Evolutionary conservation across 805 yeast genomes (phyloP).

Genomic region (Tetrapisispora taiwanensis): DNA sequence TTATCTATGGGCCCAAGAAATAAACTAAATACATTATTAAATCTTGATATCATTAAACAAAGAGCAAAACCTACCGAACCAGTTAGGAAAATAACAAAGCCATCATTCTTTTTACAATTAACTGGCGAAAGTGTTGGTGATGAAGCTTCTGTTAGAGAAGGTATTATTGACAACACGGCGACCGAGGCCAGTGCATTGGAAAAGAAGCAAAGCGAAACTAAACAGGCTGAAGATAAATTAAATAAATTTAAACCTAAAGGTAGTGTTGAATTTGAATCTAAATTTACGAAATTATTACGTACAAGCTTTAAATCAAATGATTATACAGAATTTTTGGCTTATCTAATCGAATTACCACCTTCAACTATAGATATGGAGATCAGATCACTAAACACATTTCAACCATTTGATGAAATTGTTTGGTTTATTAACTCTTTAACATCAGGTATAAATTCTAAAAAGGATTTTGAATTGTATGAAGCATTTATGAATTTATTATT

Average conservation of each 20-base stretch:
- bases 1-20: constrained; percentile 67
- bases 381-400: constrained; percentile 57
- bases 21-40: constrained; percentile 67
- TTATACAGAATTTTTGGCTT: constrained; percentile 42
- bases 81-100: constrained; percentile 70
- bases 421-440: constrained; percentile 59
- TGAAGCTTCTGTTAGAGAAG: constrained; percentile 41
- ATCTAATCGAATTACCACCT: constrained; percentile 56
- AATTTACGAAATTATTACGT: constrained; percentile 57
- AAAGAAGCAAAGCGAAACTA: constrained; percentile 11
- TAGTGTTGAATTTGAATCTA: constrained; percentile 52
- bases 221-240: constrained; percentile 24
- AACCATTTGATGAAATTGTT: constrained; percentile 59
- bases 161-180: constrained; percentile 20
- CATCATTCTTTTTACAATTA: constrained; percentile 71
- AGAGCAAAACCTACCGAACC: constrained; percentile 88
- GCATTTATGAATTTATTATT: constrained; percentile 70
- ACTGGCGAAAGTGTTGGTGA: constrained; percentile 63
- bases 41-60: constrained; percentile 73
- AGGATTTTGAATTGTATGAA: constrained; percentile 66
- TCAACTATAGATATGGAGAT: constrained; percentile 77
- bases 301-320: constrained; percentile 35
- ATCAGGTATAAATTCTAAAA: constrained; percentile 44
- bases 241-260: constrained; percentile 20
- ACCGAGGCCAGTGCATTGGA: constrained; percentile 9